Evolutionary conservation across 2,329 filamentous ascomycete genomes (phyloP).

Genomic region (Penicillium sp.): DNA sequence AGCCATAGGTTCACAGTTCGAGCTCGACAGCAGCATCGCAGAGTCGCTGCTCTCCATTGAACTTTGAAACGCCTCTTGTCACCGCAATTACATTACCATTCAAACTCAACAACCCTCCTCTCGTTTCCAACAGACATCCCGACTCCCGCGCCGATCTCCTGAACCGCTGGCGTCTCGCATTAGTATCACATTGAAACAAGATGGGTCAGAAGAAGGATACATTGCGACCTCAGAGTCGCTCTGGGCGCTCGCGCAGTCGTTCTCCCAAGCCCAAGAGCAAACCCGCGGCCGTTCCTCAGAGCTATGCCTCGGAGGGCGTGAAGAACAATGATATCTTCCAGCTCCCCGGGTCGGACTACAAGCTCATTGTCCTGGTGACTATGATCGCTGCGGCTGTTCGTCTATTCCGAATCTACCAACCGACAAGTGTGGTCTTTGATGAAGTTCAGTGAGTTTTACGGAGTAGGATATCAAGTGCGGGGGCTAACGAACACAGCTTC

Average conservation of each 20-base stretch:
- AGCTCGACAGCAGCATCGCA: conserved; percentile 12
- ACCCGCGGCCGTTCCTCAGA: conserved; percentile 33
- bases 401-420: conserved; percentile 94
- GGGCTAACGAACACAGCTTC: conserved; percentile 63
- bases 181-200: conserved; percentile 9
- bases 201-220: conserved; percentile 38
- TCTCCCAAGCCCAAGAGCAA: conserved; percentile 43
- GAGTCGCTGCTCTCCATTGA: conserved; percentile 9
- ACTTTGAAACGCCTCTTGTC: conserved; percentile 1
- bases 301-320: conserved; percentile 57
- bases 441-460: conserved; percentile 81
- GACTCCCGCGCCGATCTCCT: conserved; percentile 9
- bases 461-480: not conserved
- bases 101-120: conserved; percentile 1
- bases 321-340: conserved; percentile 89
- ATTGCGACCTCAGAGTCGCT: conserved; percentile 36
- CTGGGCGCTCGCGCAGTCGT: conserved; percentile 40
- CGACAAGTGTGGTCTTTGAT: conserved; percentile 95
- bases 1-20: conserved; percentile 21
- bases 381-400: conserved; percentile 76
- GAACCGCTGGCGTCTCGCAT: conserved; percentile 10
- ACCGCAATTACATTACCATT: not conserved
- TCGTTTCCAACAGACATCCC: conserved; percentile 5
- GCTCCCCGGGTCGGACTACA: conserved; percentile 80
- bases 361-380: conserved; percentile 71